Conservation (phyloP, 2,329 filamentous ascomycete species). For the Fusarium drepaniforme region DNA sequence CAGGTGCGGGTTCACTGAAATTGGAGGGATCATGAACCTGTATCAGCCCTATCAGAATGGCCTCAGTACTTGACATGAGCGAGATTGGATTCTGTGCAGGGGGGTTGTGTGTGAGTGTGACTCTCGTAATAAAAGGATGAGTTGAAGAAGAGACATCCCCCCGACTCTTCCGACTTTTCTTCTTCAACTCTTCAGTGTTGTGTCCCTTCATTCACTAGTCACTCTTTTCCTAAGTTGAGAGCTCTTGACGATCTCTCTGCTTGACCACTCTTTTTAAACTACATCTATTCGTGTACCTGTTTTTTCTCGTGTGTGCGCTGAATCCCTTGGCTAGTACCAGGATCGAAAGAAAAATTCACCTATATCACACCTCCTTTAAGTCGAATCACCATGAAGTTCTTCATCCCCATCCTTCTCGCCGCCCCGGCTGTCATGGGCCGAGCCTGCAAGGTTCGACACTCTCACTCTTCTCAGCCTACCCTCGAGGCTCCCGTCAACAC, state of each 20-base stretch:
- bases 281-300: constrained; percentile 19
- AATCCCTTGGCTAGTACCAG: constrained; percentile 37
- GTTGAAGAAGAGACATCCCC: constrained; percentile 5
- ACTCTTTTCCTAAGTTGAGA: constrained; percentile 22
- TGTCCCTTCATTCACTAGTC: constrained; percentile 26
- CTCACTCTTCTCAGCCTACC: constrained; percentile 10
- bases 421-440: constrained; percentile 44
- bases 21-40: constrained; percentile 40
- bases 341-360: neutral
- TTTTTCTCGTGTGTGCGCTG: neutral
- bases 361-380: neutral
- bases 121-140: neutral
- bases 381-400: constrained; percentile 42
- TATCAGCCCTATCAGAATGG: constrained; percentile 45
- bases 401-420: constrained; percentile 39
- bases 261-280: constrained; percentile 21
- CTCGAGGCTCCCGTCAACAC: constrained; percentile 9
- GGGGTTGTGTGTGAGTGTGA: neutral
- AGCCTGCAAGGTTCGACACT: constrained; percentile 34
- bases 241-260: constrained; percentile 34
- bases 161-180: neutral
- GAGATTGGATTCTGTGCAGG: constrained; percentile 30
- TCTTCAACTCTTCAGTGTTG: constrained; percentile 2
- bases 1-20: constrained; percentile 27
- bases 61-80: constrained; percentile 31